These are phyloP conservation scores for Aspergillus chevalieri DNA, from an alignment of 2,329 filamentous ascomycete species.

Conservation along the genomic window DNA sequence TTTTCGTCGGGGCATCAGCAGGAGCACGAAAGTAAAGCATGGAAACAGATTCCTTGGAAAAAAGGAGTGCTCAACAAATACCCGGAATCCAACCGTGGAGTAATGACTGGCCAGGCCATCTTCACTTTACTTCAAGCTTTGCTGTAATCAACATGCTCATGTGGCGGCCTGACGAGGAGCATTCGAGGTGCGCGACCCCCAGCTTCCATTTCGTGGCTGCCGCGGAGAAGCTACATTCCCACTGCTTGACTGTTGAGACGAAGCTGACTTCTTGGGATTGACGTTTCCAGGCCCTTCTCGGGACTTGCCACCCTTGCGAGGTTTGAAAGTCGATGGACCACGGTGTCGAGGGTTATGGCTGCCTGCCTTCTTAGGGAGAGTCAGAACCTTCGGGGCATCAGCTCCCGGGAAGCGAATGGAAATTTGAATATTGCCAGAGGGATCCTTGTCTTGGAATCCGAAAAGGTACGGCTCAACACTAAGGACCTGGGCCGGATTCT, in stretches of 20 bases:
- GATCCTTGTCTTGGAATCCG: conserved; percentile 32
- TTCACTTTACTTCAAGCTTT: background rate
- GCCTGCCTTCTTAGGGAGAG: conserved; percentile 29
- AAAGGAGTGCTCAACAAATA: conserved; percentile 18
- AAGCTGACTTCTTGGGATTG: conserved; percentile 21
- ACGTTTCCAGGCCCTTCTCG: conserved; percentile 21
- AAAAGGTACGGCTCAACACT: conserved; percentile 43
- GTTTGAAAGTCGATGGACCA: conserved; percentile 20
- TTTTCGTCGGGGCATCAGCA: conserved; percentile 5
- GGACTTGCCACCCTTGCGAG: conserved; percentile 26
- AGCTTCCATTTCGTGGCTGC: conserved; percentile 22
- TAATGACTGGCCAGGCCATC: background rate
- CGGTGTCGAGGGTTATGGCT: conserved; percentile 21
- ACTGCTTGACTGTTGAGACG: conserved; percentile 18
- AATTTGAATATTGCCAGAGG: conserved; percentile 31
- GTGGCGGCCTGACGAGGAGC: conserved; percentile 14
- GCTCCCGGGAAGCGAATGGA: conserved; percentile 46
- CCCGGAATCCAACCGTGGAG: conserved; percentile 8
- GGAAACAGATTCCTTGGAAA: conserved; percentile 9
- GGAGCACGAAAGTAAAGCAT: conserved; percentile 11
- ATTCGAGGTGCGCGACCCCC: conserved; percentile 21
- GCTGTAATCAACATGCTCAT: background rate
- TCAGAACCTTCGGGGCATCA: conserved; percentile 36
- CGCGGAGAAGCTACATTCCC: conserved; percentile 17
- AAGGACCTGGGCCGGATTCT: conserved; percentile 48